These are phyloP conservation scores for Rutstroemia sydowiana DNA, from an alignment of 2,329 filamentous ascomycete species.

Conservation along the genomic window DNA sequence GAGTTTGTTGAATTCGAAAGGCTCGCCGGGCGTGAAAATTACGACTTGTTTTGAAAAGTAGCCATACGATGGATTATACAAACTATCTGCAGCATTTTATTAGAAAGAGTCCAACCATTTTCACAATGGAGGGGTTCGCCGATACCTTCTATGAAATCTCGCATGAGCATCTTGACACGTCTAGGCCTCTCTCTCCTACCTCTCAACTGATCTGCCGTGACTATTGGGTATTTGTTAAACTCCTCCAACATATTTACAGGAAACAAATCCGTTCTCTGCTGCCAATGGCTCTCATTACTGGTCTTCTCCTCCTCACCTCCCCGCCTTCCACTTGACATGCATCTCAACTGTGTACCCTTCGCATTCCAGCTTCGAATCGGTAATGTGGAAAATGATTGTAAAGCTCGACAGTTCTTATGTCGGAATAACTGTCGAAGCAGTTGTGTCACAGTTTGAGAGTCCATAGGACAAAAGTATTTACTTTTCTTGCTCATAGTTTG, in stretches of 20 bases:
- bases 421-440: conserved; percentile 82
- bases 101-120: conserved; percentile 11
- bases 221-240: conserved; percentile 72
- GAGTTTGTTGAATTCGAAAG: conserved; percentile 79
- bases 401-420: conserved; percentile 57
- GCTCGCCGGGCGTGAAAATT: conserved; percentile 87
- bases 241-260: conserved; percentile 72
- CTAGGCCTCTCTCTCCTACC: conserved; percentile 67
- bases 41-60: conserved; percentile 96
- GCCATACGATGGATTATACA: conserved; percentile 91
- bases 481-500: conserved; percentile 13
- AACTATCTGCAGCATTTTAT: conserved; percentile 55
- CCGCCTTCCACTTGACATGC: conserved; percentile 17
- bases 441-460: conserved; percentile 69
- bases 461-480: conserved; percentile 42
- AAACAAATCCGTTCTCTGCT: conserved; percentile 71
- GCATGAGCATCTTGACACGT: conserved; percentile 91
- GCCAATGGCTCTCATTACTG: conserved; percentile 68
- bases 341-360: conserved; percentile 32
- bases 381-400: conserved; percentile 35
- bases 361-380: conserved; percentile 31
- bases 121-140: conserved; percentile 7
- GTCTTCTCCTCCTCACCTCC: conserved; percentile 14
- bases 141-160: conserved; percentile 92
- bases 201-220: conserved; percentile 75